A percentile compares a stretch with the other conserved stretches of the same genome.
phyloP scores from a whole-genome alignment of 805 yeast species.

The Suhomyces canberraensis region DNA sequence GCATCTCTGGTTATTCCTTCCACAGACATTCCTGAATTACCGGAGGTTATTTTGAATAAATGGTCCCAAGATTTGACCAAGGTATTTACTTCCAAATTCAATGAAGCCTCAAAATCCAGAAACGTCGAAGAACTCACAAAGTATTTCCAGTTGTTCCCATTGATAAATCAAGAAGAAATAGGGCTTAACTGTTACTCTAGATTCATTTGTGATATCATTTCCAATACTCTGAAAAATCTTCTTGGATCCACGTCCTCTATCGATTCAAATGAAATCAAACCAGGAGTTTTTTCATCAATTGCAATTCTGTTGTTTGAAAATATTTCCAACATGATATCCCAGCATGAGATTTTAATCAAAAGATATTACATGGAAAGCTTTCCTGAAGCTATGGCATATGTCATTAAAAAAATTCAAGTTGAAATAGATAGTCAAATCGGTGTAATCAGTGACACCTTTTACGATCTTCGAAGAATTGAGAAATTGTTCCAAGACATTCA shows the following conservation, averaged over 20 bases:
- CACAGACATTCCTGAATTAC: conserved; percentile 77
- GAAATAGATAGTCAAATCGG: conserved; percentile 95
- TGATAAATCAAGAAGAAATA: conserved; percentile 64
- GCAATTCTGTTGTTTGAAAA: conserved; percentile 73
- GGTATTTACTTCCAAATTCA: conserved; percentile 61
- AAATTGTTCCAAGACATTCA: conserved; percentile 53
- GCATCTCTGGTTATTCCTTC: conserved; percentile 84
- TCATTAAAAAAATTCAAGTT: conserved; percentile 69
- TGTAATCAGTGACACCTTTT: conserved; percentile 78
- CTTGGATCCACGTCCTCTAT: conserved; percentile 41
- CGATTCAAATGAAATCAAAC: conserved; percentile 20
- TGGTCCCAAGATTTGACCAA: conserved; percentile 60
- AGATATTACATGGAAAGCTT: conserved; percentile 60
- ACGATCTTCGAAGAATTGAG: conserved; percentile 65
- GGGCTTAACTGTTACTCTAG: conserved; percentile 82
- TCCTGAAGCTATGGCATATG: conserved; percentile 54
- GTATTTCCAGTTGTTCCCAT: conserved; percentile 83
- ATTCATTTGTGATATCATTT: conserved; percentile 81
- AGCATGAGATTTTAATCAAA: conserved; percentile 77
- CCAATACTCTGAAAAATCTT: conserved; percentile 70
- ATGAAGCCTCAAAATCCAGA: conserved; percentile 60
- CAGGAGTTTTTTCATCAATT: conserved; percentile 58
- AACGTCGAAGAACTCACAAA: conserved; percentile 71
- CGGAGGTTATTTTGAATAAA: conserved; percentile 49
- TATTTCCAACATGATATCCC: conserved; percentile 78